These are phyloP conservation scores for Claviceps monticola DNA, from an alignment of 2,329 filamentous ascomycete genomes.

Conservation along the genomic window DNA sequence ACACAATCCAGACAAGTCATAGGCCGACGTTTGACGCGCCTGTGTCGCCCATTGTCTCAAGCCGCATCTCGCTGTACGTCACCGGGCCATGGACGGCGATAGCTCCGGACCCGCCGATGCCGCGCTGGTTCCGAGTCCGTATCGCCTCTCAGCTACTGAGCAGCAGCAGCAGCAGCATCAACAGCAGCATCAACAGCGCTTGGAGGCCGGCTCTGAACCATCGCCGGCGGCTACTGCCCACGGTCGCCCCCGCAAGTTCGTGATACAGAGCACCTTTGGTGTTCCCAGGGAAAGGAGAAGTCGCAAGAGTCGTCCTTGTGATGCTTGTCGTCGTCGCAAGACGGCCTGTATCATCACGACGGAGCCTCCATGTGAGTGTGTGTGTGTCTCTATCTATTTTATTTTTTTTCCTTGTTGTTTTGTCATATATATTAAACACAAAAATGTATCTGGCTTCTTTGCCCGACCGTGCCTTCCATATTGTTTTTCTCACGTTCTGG, in stretches of 20 bases:
- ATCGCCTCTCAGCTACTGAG: neutral
- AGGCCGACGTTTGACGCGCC: conserved; percentile 5
- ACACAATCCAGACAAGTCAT: conserved; percentile 4
- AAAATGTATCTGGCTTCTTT: neutral
- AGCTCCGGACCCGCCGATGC: neutral
- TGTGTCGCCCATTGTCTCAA: conserved; percentile 6
- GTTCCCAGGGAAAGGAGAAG: conserved; percentile 25
- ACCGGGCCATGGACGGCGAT: conserved; percentile 6
- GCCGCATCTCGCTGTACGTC: conserved; percentile 3
- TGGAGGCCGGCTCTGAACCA: conserved; percentile 2
- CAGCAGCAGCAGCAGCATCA: neutral
- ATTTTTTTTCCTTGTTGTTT: neutral
- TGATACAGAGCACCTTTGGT: conserved; percentile 28
- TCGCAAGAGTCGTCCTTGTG: conserved; percentile 32
- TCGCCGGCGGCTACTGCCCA: neutral
- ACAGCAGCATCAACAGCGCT: neutral
- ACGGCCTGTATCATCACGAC: conserved; percentile 32
- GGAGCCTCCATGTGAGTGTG: conserved; percentile 28
- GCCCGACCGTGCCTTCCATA: neutral
- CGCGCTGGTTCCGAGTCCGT: neutral
- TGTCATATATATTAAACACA: neutral
- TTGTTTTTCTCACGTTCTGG: too few species aligned
- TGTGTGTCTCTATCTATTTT: neutral
- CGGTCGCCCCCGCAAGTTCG: conserved; percentile 21
- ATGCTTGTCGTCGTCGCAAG: conserved; percentile 29